Percentiles rank a stretch among this genome's conserved stretches.
phyloP scores from a whole-genome alignment of 208 protist species.

The Wallacemonas sp. region DNA sequence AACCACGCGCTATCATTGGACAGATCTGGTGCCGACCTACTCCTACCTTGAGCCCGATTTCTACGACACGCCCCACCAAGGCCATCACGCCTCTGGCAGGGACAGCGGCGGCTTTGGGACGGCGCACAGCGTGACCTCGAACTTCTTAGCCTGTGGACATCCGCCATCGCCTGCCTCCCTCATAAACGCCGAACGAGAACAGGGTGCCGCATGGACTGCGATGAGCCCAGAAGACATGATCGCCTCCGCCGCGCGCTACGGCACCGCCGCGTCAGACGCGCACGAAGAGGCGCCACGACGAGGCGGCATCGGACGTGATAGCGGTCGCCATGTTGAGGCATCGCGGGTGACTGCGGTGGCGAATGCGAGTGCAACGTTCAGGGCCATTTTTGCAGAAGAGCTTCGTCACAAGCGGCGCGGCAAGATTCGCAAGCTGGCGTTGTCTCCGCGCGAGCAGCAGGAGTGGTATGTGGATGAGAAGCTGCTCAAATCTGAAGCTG shows the following conservation, averaged over 20 bases:
- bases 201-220: not conserved
- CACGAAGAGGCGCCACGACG: not conserved
- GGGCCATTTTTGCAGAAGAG: constrained; percentile 59
- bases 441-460: constrained; percentile 61
- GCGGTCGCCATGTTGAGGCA: not conserved
- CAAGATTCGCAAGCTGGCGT: constrained; percentile 68
- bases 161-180: constrained; percentile 14
- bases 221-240: not conserved
- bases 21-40: constrained; percentile 66
- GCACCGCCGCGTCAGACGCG: constrained; percentile 1
- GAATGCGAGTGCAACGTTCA: constrained; percentile 31
- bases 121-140: constrained; percentile 15
- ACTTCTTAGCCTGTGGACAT: constrained; percentile 72
- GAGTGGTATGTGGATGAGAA: constrained; percentile 90
- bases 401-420: constrained; percentile 47
- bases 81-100: too few relatives aligned
- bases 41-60: constrained; percentile 75
- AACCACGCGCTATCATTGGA: constrained; percentile 68
- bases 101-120: not conserved
- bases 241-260: constrained; percentile 3
- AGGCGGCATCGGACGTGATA: too few relatives aligned
- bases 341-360: not conserved
- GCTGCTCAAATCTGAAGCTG: constrained; percentile 63
- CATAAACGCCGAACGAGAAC: not conserved
- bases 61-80: constrained; percentile 27